A percentile compares a stretch with the other conserved stretches of the same genome.
Conservation (phyloP, 2,329 filamentous ascomycete genomes). For the Botrytis porri region DNA sequence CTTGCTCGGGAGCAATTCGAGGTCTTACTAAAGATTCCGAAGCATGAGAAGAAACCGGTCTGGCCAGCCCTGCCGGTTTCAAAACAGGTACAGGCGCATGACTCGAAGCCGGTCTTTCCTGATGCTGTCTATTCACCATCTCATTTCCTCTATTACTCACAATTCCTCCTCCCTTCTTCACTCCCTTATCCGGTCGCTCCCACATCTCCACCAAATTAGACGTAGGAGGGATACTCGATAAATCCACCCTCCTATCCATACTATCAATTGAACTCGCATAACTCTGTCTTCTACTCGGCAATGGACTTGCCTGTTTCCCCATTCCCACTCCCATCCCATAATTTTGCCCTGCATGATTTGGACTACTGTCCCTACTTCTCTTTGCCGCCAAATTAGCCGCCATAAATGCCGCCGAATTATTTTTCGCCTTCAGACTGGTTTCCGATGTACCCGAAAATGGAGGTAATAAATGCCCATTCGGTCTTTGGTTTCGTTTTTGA, state of each 20-base stretch:
- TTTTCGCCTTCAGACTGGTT: constrained; percentile 1
- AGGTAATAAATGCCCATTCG: constrained; percentile 9
- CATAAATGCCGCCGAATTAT: constrained; percentile 51
- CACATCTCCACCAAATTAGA: constrained; percentile 67
- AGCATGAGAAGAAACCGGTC: constrained; percentile 24
- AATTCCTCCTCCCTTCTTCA: not conserved
- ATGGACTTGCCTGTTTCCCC: constrained; percentile 2
- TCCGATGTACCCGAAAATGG: not conserved
- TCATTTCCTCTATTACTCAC: not conserved
- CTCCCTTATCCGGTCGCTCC: constrained; percentile 47
- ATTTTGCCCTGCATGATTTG: constrained; percentile 40
- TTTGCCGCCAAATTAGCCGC: constrained; percentile 62
- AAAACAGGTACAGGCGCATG: constrained; percentile 15
- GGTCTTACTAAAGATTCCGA: not conserved
- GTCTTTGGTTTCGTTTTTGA: constrained; percentile 9
- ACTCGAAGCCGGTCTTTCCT: constrained; percentile 20
- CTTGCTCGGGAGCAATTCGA: not conserved
- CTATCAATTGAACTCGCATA: constrained; percentile 12
- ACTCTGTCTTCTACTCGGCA: constrained; percentile 9
- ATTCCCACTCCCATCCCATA: not conserved
- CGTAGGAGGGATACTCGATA: constrained; percentile 55
- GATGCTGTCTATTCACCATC: not conserved
- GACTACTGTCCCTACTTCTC: constrained; percentile 54
- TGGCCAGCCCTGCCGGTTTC: not conserved
- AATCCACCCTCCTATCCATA: constrained; percentile 10